Base-by-base conservation (phyloP, 805 yeast genomes). In the Candida sonorensis region DNA sequence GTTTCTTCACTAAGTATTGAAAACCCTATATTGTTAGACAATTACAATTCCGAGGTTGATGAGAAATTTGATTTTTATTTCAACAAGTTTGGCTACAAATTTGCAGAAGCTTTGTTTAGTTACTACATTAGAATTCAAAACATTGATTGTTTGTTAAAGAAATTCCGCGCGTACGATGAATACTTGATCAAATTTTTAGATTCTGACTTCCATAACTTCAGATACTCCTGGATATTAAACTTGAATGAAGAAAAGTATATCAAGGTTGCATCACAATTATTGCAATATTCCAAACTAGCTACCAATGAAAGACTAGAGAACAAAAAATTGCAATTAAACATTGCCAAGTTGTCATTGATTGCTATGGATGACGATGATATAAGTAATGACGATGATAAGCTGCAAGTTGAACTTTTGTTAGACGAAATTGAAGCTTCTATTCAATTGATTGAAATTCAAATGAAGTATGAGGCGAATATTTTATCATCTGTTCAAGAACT, bases 151-250 rank as follows among this genome's bases (percentile, higher is more conserved):
- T 50, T 86, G 18, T 62, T 87, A 30, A 58, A 70, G 10, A 74
- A 69, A 11, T 80, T 79, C 50, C 70, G 74, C 7, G 63, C 69
- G 18, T 74, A 74, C 45, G 62, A 67, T 17, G 52, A 55, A 2
- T 69, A 59, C 41, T 55, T 84, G 32, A 59, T 67, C 17, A 53
- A 57, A 39, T 87, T 76, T 48, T 69, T 87, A 37, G 43, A 53
- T 2, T 64, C 65, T 19, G 56, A 60, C 31, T 51, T 60, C 17
- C 46, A 57, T 2, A 70, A 72, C 23, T 66, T 74, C 4, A 58
- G 67, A 25, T 68, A 83, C 30, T 68, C 84, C 2, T 87, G 95
- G 95, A 77, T 86, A 14, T 67, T 73, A 35, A 70, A 79, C 35
- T 53, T 85, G 10, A 51, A 73, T 20, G 72, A 66, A 39, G 64